Base-by-base conservation (phyloP, 768 basidiomycete genomes). In the Mycena vitilis region DNA sequence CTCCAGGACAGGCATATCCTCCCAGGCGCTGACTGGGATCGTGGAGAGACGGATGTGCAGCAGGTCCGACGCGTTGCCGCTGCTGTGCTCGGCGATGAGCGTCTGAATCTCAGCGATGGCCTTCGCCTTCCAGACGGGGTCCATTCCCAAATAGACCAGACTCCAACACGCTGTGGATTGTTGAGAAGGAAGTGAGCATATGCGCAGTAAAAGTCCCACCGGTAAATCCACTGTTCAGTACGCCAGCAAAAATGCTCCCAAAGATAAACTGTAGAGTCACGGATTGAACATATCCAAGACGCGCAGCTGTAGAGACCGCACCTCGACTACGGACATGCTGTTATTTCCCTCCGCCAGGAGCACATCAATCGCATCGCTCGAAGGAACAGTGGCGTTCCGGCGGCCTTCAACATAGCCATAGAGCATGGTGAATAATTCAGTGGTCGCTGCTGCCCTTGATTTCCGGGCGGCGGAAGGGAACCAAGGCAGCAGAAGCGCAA, bases 1-100 rank as follows among this genome's bases (percentile, higher is more conserved):
- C 23, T 73, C 72, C 30, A 66, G 10, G 2, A 71, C 67, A 22
- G 71, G 71, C 56, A 71, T 38, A 20, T 68, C 66, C 60, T 73
- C 72, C 72, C 72, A 73, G n/a, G 51, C 67, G 37, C 25, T 34
- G 16, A 70, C 5, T 2, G 72, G 72, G 34, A 73, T 48, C 20
- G n/a, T 18, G 20, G 71, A 38, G 22, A 73, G 52, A 18, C 61
- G 61, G 13, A 45, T 34, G 61, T 63, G 61, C 2, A 63, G 18
- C 4, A 52, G 55, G 13, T 9, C 4, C 48, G 47, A 37, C 15
- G 12, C 1, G 10, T 45, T 10, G 20, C 47, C 30, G 30, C 30
- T 30, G 42, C 23, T 34, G 59, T 69, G 47, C 11, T 53, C 65
- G 23, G 47, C 30, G 25, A 69, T 23, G 16, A 71, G 69, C 18